Percentiles rank a stretch among this genome's conserved stretches.
These are phyloP conservation scores for Aureobasidium musti DNA, from an alignment of 2,329 filamentous ascomycete species.

Conservation along the genomic window DNA sequence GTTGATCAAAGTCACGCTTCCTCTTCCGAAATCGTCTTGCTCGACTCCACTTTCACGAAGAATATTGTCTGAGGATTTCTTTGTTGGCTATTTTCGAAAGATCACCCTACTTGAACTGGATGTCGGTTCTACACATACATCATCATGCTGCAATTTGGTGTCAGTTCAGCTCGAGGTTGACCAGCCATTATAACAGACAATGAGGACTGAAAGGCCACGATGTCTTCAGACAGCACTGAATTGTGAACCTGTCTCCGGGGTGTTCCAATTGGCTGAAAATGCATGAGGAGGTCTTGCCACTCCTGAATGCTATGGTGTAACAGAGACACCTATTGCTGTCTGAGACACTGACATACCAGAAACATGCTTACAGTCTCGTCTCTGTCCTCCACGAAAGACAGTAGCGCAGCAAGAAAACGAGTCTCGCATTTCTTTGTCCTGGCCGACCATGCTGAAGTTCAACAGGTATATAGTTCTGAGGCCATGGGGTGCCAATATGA, in stretches of 20 bases:
- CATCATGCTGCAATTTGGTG: not conserved
- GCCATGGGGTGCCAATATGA: not conserved
- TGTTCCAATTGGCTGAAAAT: not conserved
- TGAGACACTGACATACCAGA: constrained; percentile 9
- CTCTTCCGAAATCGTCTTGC: not conserved
- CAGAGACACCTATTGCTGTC: not conserved
- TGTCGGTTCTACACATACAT: not conserved
- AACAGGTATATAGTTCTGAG: not conserved
- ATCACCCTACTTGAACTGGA: not conserved
- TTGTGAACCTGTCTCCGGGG: not conserved
- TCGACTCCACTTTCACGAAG: constrained; percentile 3
- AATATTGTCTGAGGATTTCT: constrained; percentile 20
- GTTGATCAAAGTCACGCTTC: not conserved
- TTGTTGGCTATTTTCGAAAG: not conserved
- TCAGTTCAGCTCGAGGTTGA: not conserved
- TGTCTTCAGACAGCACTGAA: not conserved
- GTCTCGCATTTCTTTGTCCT: not conserved
- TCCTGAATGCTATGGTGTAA: not conserved
- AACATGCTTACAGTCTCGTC: not conserved
- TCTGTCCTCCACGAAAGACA: not conserved
- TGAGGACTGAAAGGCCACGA: not conserved
- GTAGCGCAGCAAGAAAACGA: not conserved
- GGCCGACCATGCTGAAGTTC: not conserved
- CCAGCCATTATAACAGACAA: not conserved
- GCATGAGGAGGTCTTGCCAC: not conserved